These are phyloP conservation scores for Solanum gandarillasii DNA, from an alignment of 257 asterid species.

Conservation along the genomic window DNA sequence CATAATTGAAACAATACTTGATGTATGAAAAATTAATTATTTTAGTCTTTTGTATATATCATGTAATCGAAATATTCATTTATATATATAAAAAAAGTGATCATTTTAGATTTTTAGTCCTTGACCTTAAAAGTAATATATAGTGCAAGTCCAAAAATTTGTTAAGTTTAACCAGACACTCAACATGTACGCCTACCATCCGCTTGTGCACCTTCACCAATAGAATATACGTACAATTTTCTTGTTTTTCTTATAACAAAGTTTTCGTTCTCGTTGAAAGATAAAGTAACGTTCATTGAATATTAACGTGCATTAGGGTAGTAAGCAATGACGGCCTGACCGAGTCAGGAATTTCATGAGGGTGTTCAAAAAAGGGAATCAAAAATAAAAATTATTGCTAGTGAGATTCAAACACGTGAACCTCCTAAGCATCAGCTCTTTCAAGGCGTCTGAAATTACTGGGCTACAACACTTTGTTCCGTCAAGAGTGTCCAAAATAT, in stretches of 20 bases:
- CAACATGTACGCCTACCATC: neutral
- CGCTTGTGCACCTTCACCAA: neutral
- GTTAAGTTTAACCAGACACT: neutral
- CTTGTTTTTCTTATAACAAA: neutral
- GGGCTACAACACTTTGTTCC: too few relatives aligned
- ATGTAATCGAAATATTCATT: neutral
- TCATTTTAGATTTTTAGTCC: neutral
- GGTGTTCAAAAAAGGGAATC: too few relatives aligned
- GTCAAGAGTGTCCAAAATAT: too few relatives aligned
- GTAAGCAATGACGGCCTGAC: neutral
- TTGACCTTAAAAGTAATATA: neutral
- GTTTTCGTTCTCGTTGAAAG: neutral
- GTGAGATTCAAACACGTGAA: neutral
- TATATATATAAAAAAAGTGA: neutral
- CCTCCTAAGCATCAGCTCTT: fast-evolving
- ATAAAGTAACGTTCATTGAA: neutral
- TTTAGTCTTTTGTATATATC: neutral
- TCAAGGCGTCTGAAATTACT: too few relatives aligned
- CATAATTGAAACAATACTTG: neutral
- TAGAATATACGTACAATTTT: neutral
- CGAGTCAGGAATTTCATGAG: neutral
- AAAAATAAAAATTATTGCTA: too few relatives aligned
- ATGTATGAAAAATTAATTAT: neutral
- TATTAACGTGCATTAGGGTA: neutral
- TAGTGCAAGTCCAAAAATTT: neutral